Base-by-base conservation (phyloP, 805 yeast species). In the Debaryomyces tyrocola region DNA sequence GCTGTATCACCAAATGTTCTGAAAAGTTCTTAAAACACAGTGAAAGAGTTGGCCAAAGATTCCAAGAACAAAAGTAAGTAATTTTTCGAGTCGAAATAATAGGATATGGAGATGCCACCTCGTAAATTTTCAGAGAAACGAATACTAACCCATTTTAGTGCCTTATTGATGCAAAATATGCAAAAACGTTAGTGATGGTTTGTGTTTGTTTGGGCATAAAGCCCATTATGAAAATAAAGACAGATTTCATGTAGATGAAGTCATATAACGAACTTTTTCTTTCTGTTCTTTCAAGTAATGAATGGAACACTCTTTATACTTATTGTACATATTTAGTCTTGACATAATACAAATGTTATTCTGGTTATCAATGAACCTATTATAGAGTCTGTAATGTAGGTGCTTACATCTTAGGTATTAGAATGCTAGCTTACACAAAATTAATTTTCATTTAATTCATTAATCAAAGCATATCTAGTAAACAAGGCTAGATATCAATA, bases 1-100 rank as follows among this genome's bases (percentile, higher is more conserved):
- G 83, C 20, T 94, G 99, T 74, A 81, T 94, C 52, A 76, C 82
- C 77, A 87, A 87, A 70, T 94, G 99, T 70, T 86, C 97, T 41
- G 98, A 92, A 72, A 94, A 94, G 78, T 94, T 94, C 82, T 80
- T 94, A 76, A 94, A 94, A 69, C 98, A 92, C 78, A 84, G 92
- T 70, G 99, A 94, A 76, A 85, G 99, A 69, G 96, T 94, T 47
- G 99, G 99, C 38, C 92, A 87, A 73, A 85, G 98, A 74, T 94
- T 94, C 92, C 98, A 92, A 74, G 99, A 92, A 67, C 97, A 92
- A 73, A 94, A 94, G 79, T 67, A 66, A 51, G 73, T 69, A 14
- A 31, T 31, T 31, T 31, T 31, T 14, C 12, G 4, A 17, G 18
- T 17, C 18, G 52, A 42, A 8, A 17, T 6, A 1, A 14, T 14